A percentile compares a stretch with the other conserved stretches of the same genome.
phyloP scores from a whole-genome alignment of 179 eudicot genomes.

The Heliamphora pulchella region DNA sequence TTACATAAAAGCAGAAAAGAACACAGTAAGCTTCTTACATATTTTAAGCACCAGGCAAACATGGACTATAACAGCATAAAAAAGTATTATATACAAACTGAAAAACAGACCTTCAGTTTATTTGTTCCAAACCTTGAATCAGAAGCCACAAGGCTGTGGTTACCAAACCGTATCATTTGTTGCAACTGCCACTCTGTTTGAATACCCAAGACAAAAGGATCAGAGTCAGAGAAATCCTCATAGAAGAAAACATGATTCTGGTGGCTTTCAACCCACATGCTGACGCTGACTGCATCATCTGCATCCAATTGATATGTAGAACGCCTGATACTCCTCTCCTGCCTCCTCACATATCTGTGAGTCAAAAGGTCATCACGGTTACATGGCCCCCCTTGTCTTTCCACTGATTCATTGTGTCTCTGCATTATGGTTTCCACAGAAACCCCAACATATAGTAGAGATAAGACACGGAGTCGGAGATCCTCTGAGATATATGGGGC shows the following conservation, averaged over 20 bases:
- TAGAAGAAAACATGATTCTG: conserved; percentile 61
- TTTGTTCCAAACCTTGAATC: conserved; percentile 77
- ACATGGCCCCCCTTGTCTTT: conserved; percentile 83
- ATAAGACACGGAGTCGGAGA: conserved; percentile 72
- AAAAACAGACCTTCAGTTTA: conserved; percentile 65
- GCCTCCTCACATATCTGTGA: conserved; percentile 81
- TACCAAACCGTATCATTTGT: conserved; percentile 88
- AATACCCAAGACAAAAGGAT: conserved; percentile 72
- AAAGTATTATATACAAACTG: background rate
- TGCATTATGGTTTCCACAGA: conserved; percentile 89
- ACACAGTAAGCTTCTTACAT: conserved; percentile 17
- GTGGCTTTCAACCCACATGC: conserved; percentile 84
- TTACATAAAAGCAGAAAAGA: conserved; percentile 21
- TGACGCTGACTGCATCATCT: conserved; percentile 80
- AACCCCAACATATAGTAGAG: conserved; percentile 79
- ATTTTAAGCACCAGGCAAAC: background rate
- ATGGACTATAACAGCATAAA: background rate
- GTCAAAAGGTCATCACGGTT: conserved; percentile 90
- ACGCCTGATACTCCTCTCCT: conserved; percentile 85
- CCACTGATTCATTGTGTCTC: conserved; percentile 79
- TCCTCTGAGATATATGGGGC: conserved; percentile 96
- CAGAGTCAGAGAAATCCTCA: conserved; percentile 63
- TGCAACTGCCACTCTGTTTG: conserved; percentile 99
- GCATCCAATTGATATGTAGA: conserved; percentile 61
- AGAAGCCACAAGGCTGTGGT: conserved; percentile 63